A percentile compares a stretch with the other conserved stretches of the same genome.
These are phyloP conservation scores for Beauveria australis DNA, from an alignment of 2,329 filamentous ascomycete species.

Conservation along the genomic window DNA sequence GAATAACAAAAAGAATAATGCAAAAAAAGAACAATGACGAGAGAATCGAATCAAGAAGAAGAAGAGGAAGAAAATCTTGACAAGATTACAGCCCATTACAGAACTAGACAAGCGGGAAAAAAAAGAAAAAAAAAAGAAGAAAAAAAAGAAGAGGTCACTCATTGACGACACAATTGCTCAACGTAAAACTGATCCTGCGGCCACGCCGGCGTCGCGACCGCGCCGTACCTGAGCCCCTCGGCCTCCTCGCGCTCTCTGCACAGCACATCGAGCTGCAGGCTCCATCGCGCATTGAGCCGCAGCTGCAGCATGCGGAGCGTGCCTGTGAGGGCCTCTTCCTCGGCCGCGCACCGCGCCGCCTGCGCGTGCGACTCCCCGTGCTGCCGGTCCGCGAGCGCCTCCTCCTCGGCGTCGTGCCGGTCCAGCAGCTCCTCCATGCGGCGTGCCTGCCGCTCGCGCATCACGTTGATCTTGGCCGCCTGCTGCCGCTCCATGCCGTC, in stretches of 20 bases:
- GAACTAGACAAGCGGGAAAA: neutral
- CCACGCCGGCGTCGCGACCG: slow-evolving; percentile 25
- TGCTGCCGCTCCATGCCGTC: slow-evolving; percentile 53
- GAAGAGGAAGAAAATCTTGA: too few relatives aligned
- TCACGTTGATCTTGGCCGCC: slow-evolving; percentile 53
- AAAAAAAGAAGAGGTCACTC: neutral
- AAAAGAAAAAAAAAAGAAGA: too few relatives aligned
- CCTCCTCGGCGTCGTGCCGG: slow-evolving; percentile 45
- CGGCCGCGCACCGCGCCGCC: slow-evolving; percentile 37
- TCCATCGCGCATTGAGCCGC: slow-evolving; percentile 42
- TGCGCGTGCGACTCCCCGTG: slow-evolving; percentile 40
- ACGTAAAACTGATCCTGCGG: slow-evolving; percentile 15
- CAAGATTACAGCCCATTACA: neutral
- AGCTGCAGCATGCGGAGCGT: slow-evolving; percentile 38
- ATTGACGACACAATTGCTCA: neutral
- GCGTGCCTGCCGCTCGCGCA: slow-evolving; percentile 56
- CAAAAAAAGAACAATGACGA: neutral
- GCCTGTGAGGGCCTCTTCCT: slow-evolving; percentile 39
- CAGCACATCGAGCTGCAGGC: slow-evolving; percentile 42
- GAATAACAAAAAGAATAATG: neutral
- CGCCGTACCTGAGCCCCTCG: slow-evolving; percentile 34
- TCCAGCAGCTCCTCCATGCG: slow-evolving; percentile 50
- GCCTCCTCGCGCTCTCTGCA: slow-evolving; percentile 42
- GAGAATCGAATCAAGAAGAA: too few relatives aligned
- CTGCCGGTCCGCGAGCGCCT: slow-evolving; percentile 36